Percentiles rank a stretch among this genome's conserved stretches.
Conservation (phyloP, 2,329 filamentous ascomycete genomes). For the Blastomyces emzantsi region DNA sequence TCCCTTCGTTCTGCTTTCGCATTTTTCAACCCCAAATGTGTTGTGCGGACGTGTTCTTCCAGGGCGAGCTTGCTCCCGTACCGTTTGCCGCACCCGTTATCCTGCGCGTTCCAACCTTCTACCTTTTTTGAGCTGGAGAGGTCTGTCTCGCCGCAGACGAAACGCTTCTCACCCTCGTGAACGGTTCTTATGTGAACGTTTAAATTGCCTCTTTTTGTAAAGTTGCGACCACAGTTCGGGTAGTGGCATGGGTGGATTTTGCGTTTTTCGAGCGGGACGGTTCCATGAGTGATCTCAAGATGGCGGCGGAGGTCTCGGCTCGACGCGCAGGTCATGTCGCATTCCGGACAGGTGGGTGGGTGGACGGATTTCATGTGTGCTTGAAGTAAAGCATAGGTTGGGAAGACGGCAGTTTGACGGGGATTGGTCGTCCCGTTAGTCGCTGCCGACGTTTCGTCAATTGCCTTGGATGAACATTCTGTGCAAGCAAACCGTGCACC, state of each 20-base stretch:
- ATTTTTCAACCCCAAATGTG: constrained; percentile 59
- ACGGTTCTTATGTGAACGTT: constrained; percentile 67
- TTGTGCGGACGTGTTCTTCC: constrained; percentile 74
- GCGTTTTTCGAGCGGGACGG: constrained; percentile 49
- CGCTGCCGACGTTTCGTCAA: constrained; percentile 21
- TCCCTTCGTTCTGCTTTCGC: constrained; percentile 33
- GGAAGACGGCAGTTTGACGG: constrained; percentile 45
- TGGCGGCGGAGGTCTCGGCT: constrained; percentile 64
- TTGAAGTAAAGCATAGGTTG: constrained; percentile 61
- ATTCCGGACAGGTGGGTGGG: constrained; percentile 62
- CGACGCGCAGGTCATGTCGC: constrained; percentile 58
- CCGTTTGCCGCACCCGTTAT: constrained; percentile 61
- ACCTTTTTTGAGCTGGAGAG: constrained; percentile 51
- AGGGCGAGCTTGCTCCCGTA: constrained; percentile 71
- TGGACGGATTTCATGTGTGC: constrained; percentile 66
- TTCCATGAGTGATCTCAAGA: constrained; percentile 66
- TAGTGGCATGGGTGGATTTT: constrained; percentile 59
- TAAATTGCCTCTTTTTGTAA: constrained; percentile 76
- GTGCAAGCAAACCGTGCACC: constrained; percentile 66
- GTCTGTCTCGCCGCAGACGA: constrained; percentile 66
- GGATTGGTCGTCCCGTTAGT: not conserved
- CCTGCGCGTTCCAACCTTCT: constrained; percentile 50
- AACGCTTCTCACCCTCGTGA: constrained; percentile 64
- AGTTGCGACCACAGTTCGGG: constrained; percentile 61
- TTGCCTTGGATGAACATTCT: constrained; percentile 49